These are phyloP conservation scores for Botrytis sinoallii DNA, from an alignment of 2,329 filamentous ascomycete genomes.

Conservation along the genomic window DNA sequence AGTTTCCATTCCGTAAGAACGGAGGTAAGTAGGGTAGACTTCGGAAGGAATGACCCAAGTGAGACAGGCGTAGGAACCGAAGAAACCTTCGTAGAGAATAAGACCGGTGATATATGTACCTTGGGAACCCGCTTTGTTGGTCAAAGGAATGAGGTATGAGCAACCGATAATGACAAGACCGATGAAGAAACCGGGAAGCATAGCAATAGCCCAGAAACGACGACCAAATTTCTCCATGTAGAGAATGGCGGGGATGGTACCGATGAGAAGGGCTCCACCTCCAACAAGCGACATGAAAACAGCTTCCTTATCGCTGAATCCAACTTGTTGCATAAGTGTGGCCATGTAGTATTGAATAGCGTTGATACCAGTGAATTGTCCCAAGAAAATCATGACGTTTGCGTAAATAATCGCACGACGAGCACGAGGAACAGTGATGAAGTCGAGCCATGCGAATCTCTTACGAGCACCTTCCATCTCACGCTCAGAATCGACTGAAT, in stretches of 20 bases:
- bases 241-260: slow-evolving; percentile 65
- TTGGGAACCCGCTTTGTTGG: slow-evolving; percentile 48
- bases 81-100: slow-evolving; percentile 66
- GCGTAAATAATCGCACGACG: slow-evolving; percentile 64
- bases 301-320: slow-evolving; percentile 58
- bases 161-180: slow-evolving; percentile 64
- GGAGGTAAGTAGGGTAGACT: slow-evolving; percentile 69
- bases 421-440: slow-evolving; percentile 67
- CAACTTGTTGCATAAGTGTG: slow-evolving; percentile 63
- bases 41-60: slow-evolving; percentile 67
- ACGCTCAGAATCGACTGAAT: slow-evolving; percentile 46
- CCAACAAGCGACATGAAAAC: slow-evolving; percentile 76
- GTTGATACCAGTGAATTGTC: slow-evolving; percentile 69
- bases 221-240: slow-evolving; percentile 71
- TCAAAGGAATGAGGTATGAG: slow-evolving; percentile 56
- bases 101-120: slow-evolving; percentile 66
- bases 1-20: slow-evolving; percentile 71
- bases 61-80: slow-evolving; percentile 61
- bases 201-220: slow-evolving; percentile 71
- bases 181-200: slow-evolving; percentile 69
- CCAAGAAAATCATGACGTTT: slow-evolving; percentile 67
- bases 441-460: slow-evolving; percentile 68
- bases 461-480: slow-evolving; percentile 49
- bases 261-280: slow-evolving; percentile 63
- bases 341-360: slow-evolving; percentile 73